These are phyloP conservation scores for Mortierella alpina DNA, from an alignment of 192 early-diverging fungal genomes.

Conservation along the genomic window DNA sequence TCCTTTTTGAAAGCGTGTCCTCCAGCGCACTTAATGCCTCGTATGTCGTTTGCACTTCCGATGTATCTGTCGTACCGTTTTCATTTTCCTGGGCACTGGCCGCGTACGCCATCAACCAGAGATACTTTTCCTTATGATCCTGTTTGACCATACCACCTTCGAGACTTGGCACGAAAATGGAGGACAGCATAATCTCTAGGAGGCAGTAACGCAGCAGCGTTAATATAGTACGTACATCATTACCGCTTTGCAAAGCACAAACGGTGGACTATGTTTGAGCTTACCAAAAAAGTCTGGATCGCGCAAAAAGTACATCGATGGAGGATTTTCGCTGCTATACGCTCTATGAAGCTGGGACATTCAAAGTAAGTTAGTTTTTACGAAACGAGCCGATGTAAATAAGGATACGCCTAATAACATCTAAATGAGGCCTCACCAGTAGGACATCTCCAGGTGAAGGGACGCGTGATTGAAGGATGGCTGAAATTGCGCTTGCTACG, in stretches of 20 bases:
- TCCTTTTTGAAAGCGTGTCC: slow-evolving; percentile 53
- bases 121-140: slow-evolving; percentile 65
- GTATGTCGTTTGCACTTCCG: slow-evolving; percentile 49
- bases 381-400: too few species aligned
- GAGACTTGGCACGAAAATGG: slow-evolving; percentile 61
- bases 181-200: slow-evolving; percentile 60
- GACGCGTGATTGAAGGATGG: slow-evolving; percentile 50
- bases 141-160: slow-evolving; percentile 56
- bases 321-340: slow-evolving; percentile 56
- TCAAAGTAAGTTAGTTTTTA: background rate
- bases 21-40: slow-evolving; percentile 48
- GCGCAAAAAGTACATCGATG: slow-evolving; percentile 55
- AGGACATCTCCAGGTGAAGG: slow-evolving; percentile 70
- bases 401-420: background rate
- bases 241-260: background rate
- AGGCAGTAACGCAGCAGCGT: slow-evolving; percentile 3
- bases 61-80: slow-evolving; percentile 34
- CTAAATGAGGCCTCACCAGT: slow-evolving; percentile 34
- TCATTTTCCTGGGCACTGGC: slow-evolving; percentile 56
- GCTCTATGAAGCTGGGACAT: slow-evolving; percentile 55
- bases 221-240: background rate
- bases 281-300: slow-evolving; percentile 54
- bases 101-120: slow-evolving; percentile 64
- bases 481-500: slow-evolving; percentile 56
- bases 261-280: background rate